phyloP scores from a whole-genome alignment of 768 basidiomycete genomes.

The Chalciporus chontae region DNA sequence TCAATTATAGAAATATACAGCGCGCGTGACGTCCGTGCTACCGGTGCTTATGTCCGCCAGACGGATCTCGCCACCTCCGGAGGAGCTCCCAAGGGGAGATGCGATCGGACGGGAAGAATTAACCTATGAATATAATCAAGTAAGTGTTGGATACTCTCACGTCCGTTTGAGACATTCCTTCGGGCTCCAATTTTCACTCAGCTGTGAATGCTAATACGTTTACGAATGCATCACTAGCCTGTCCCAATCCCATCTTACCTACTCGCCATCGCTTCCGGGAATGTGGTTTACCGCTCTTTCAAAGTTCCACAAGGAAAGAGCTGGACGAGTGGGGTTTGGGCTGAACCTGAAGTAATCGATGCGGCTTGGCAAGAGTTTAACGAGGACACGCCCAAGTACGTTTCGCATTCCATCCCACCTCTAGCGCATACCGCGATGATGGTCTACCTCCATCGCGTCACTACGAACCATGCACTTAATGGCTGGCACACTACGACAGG shows the following conservation, averaged over 20 bases:
- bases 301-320: slow-evolving; percentile 52
- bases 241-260: slow-evolving; percentile 86
- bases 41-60: slow-evolving; percentile 87
- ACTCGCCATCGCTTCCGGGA: slow-evolving; percentile 84
- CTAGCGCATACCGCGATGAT: too few species aligned
- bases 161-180: background rate
- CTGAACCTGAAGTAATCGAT: slow-evolving; percentile 81
- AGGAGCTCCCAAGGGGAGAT: slow-evolving; percentile 67
- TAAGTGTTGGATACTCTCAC: slow-evolving; percentile 26
- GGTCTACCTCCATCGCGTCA: too few species aligned
- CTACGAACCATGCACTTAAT: too few species aligned
- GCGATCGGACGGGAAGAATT: slow-evolving; percentile 67
- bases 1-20: slow-evolving; percentile 62
- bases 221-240: slow-evolving; percentile 44
- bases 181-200: too few species aligned
- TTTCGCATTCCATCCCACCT: background rate
- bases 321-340: slow-evolving; percentile 88
- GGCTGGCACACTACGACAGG: slow-evolving; percentile 32
- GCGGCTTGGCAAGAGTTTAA: slow-evolving; percentile 85
- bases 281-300: slow-evolving; percentile 72
- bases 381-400: slow-evolving; percentile 72
- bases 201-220: too few species aligned
- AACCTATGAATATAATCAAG: slow-evolving; percentile 75
- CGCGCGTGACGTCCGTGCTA: slow-evolving; percentile 66
- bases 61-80: slow-evolving; percentile 66